These are phyloP conservation scores for Exsudoporus floridanus DNA, from an alignment of 1,284 basidiomycete species.

Conservation along the genomic window DNA sequence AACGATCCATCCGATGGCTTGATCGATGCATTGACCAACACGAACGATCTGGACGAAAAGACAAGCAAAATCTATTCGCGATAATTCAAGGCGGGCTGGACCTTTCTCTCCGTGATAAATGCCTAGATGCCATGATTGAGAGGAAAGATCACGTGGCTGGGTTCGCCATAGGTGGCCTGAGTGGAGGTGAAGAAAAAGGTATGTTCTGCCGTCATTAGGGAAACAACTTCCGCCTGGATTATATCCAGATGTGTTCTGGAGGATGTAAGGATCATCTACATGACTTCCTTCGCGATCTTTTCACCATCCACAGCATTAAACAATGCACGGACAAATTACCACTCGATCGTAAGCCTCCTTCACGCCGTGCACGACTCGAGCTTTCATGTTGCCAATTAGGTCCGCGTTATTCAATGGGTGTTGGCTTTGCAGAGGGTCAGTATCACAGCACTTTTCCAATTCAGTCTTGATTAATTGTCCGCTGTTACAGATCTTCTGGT, in stretches of 20 bases:
- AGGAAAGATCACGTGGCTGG: constrained; percentile 71
- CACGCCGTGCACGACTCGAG: background rate
- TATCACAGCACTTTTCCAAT: background rate
- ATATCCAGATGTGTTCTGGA: constrained; percentile 73
- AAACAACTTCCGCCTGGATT: constrained; percentile 8
- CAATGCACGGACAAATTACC: constrained; percentile 77
- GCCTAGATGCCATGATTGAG: constrained; percentile 77
- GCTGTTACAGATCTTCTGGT: constrained; percentile 70
- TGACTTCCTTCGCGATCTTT: constrained; percentile 5
- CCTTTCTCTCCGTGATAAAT: constrained; percentile 62
- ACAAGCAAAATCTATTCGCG: constrained; percentile 78
- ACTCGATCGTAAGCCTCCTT: constrained; percentile 57
- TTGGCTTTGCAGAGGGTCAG: constrained; percentile 84
- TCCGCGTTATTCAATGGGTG: constrained; percentile 84
- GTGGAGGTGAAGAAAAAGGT: constrained; percentile 88
- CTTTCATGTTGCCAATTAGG: constrained; percentile 41
- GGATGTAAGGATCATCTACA: constrained; percentile 52
- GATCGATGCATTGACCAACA: constrained; percentile 80
- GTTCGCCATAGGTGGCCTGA: constrained; percentile 81
- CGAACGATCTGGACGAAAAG: constrained; percentile 58
- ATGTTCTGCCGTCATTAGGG: constrained; percentile 11
- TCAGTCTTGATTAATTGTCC: background rate
- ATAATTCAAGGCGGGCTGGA: constrained; percentile 86
- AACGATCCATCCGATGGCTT: constrained; percentile 78
- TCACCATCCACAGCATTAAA: constrained; percentile 56